These are phyloP conservation scores for Saxispiralis lemnorum DNA, from an alignment of 495 filamentous ascomycete species.

Conservation along the genomic window DNA sequence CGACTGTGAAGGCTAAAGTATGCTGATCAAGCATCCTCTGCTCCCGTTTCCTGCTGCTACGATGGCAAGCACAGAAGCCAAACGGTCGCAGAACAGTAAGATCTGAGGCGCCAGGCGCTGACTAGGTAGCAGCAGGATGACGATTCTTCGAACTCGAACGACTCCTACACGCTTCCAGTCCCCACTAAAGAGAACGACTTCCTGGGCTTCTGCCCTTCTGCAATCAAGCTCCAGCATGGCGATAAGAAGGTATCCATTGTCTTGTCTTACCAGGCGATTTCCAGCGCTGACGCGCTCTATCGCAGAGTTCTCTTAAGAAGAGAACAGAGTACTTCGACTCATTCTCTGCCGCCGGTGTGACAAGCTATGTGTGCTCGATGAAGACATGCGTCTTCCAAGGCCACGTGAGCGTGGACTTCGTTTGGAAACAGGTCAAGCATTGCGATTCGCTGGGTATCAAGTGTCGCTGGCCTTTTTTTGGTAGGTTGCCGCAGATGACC, in stretches of 20 bases:
- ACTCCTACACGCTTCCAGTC: neutral
- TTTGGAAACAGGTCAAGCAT: constrained; percentile 9
- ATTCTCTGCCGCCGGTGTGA: constrained; percentile 5
- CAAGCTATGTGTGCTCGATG: neutral
- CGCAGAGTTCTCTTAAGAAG: constrained; percentile 5
- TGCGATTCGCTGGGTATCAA: constrained; percentile 9
- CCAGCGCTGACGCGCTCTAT: neutral
- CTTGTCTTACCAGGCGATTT: neutral
- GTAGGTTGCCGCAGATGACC: neutral
- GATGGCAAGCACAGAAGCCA: no score
- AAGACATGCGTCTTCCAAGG: constrained; percentile 6
- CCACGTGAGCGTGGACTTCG: constrained; percentile 6
- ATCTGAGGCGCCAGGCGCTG: no score
- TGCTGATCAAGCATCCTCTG: no score
- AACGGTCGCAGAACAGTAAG: no score
- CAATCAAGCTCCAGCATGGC: constrained; percentile 10
- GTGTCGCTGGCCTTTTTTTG: constrained; percentile 9
- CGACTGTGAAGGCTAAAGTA: no score
- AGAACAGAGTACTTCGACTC: constrained; percentile 7
- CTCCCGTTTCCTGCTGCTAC: no score
- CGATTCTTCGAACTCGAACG: no score
- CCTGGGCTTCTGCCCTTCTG: constrained; percentile 10
- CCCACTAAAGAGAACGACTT: constrained; percentile 12
- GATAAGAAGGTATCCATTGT: constrained; percentile 1
- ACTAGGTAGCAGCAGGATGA: no score